Evolutionary conservation across 2,329 filamentous ascomycete species (phyloP), one percentile per base, ranked within the genome.

Genomic region (Pseudocercospora macadamiae): DNA sequence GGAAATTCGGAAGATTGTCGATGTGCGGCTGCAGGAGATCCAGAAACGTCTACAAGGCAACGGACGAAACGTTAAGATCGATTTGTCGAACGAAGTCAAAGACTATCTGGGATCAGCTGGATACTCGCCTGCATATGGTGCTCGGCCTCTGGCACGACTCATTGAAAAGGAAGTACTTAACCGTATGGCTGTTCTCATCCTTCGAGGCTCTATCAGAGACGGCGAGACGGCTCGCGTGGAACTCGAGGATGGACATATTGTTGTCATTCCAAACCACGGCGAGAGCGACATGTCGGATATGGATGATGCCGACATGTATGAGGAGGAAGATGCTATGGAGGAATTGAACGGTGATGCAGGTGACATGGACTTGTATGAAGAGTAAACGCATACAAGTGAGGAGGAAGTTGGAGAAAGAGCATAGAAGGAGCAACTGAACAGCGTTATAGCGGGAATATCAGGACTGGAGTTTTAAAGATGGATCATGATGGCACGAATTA

Each of bases 91-190:
- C 1, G 89, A 91, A 61, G 95, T 95, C 70, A 95, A 93, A 73
- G 92, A 97, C 72, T 97, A 96, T 75, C 85, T 99, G 7, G 95
- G 92, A 68, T 86, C 85, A 37, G 90, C 93, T 0, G 95, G 95
- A 8, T 99, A 99, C 79, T 96, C 91, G 12, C 95, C 95, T 1
- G 92, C 91, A 0, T 99, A 99, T 70, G 95, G 95, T 75, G 95
- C 95, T 37, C 85, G 95, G 58, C 95, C 95, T 32, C 80, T 99
- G 19, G 86, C 89, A 16, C 85, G 95, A 54, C 85, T 99, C 60
- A 97, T 99, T 68, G 95, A 99, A 80, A 95, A 95, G 78, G 95
- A 99, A 76, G 91, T 99, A 2, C 86, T 99, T 70, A 99, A 99
- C 77, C 87, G 88, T 51, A 80, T 99, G 64, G 95, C 95, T 1